These are phyloP conservation scores for Annulohypoxylon moriforme DNA, from an alignment of 495 filamentous ascomycete genomes.

Conservation along the genomic window DNA sequence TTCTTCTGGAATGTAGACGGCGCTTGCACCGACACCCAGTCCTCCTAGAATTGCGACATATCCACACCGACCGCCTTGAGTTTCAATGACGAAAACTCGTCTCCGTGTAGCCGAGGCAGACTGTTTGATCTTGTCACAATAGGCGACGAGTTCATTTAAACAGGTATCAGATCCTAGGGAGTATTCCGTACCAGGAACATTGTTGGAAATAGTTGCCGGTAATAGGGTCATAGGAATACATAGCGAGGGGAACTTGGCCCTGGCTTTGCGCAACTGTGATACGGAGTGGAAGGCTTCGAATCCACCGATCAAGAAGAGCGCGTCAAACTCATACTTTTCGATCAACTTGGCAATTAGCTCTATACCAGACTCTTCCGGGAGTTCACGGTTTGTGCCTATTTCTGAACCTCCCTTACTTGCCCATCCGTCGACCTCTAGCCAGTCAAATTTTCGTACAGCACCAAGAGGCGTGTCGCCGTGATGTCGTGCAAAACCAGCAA, in stretches of 20 bases:
- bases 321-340: conserved; percentile 87
- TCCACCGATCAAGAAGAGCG: conserved; percentile 90
- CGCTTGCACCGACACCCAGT: conserved; percentile 88
- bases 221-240: conserved; percentile 93
- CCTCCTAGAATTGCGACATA: conserved; percentile 94
- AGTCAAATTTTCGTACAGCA: conserved; percentile 83
- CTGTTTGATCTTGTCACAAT: conserved; percentile 97
- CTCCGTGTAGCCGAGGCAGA: conserved; percentile 92
- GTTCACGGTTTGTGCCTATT: conserved; percentile 95
- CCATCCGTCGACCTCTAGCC: conserved; percentile 96
- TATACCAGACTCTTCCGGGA: conserved; percentile 86
- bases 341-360: conserved; percentile 87
- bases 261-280: conserved; percentile 82
- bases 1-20: conserved; percentile 97
- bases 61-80: conserved; percentile 93
- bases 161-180: conserved; percentile 97
- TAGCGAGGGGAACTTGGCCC: conserved; percentile 81
- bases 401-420: conserved; percentile 96
- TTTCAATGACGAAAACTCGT: conserved; percentile 97
- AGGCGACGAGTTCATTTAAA: conserved; percentile 93
- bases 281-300: conserved; percentile 97
- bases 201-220: conserved; percentile 98
- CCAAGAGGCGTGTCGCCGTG: conserved; percentile 83
- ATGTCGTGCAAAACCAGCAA: conserved; percentile 93
- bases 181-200: conserved; percentile 98